Evolutionary conservation across 257 asterid genomes (phyloP), one percentile per base, ranked within the genome.

Genomic region (Knoxia roxburghii): DNA sequence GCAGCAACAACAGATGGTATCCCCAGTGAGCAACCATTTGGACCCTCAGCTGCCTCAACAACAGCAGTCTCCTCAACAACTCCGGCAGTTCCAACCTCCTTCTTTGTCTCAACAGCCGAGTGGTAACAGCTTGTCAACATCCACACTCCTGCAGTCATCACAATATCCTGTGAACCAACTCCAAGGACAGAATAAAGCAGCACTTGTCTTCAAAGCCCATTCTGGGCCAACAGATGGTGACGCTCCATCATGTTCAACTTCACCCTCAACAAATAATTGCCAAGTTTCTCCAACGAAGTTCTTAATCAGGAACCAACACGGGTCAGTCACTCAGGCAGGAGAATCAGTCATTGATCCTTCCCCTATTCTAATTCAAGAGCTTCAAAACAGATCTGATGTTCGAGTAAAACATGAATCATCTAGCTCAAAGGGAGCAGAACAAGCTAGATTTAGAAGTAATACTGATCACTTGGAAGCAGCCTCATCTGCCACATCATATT

Each of bases 401-500:
- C 90, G 81, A 67, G 72, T 71, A 51, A 90, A 86, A 73, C 84
- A 82, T 27, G 94, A 89, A 17, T 50, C 79, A 5, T 58, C 83
- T 35, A 71, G 65, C 87, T 82, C 89, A 39, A 91, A 83, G 77
- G 74, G 76, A 60, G 66, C 73, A 0, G 90, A 89, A 59, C 89
- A 80, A 72, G 77, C 85, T 26, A 91, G 82, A 57, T 79, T 73
- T 79, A 87, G 79, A 85, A 74, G 72, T 33, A 71, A 59, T 53
- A 77, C 75, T 64, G 89, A 89, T 56, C 89, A 83, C 75, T 71
- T 88, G 81, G 98, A 90, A 24, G 96, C 89, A 72, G 73, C 95
- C 13, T 93, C 98, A 65, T 83, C 97, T 12, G 90, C 89, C 7
- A 85, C 97, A 48, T 90, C 98, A 1, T 91, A 85, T 66, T 83